Percentiles rank a stretch among this genome's conserved stretches.
Conservation (phyloP, 495 filamentous ascomycete genomes). For the Haplographium delicatum region DNA sequence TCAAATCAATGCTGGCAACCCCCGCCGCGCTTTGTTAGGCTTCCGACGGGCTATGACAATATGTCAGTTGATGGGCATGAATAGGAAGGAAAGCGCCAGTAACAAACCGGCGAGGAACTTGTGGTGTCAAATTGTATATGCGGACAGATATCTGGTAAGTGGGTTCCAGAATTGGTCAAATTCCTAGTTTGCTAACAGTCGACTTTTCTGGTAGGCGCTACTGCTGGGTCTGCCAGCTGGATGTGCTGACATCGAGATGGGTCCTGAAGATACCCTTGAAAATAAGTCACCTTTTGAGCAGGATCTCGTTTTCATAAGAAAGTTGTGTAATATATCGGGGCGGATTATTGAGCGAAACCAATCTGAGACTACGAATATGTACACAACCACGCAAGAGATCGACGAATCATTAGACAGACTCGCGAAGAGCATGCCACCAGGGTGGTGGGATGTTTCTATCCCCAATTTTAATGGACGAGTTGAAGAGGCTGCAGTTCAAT, state of each 20-base stretch:
- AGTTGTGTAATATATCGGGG: slow-evolving; percentile 26
- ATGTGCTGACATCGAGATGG: slow-evolving; percentile 30
- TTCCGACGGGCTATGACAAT: slow-evolving; percentile 37
- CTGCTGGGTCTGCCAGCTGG: slow-evolving; percentile 38
- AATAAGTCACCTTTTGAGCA: slow-evolving; percentile 11
- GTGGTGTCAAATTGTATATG: slow-evolving; percentile 22
- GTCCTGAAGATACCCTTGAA: slow-evolving; percentile 26
- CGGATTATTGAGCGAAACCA: slow-evolving; percentile 40
- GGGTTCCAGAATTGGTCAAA: slow-evolving; percentile 30
- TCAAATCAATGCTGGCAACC: slow-evolving; percentile 39
- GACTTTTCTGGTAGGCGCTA: slow-evolving; percentile 24
- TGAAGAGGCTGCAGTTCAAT: slow-evolving; percentile 25
- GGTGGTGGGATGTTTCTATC: slow-evolving; percentile 21
- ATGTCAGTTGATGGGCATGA: slow-evolving; percentile 41
- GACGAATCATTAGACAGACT: slow-evolving; percentile 36
- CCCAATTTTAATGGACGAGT: neutral
- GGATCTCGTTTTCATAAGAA: slow-evolving; percentile 19
- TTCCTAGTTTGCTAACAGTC: slow-evolving; percentile 13
- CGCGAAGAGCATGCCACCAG: slow-evolving; percentile 37
- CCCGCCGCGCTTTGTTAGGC: slow-evolving; percentile 40
- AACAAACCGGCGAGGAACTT: slow-evolving; percentile 11
- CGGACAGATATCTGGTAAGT: slow-evolving; percentile 24
- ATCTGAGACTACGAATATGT: slow-evolving; percentile 8
- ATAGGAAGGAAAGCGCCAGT: slow-evolving; percentile 17
- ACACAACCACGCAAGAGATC: slow-evolving; percentile 35